Evolutionary conservation across 805 yeast species (phyloP), one percentile per base, ranked within the genome.

Genomic region (Saccharomycopsis capsularis): DNA sequence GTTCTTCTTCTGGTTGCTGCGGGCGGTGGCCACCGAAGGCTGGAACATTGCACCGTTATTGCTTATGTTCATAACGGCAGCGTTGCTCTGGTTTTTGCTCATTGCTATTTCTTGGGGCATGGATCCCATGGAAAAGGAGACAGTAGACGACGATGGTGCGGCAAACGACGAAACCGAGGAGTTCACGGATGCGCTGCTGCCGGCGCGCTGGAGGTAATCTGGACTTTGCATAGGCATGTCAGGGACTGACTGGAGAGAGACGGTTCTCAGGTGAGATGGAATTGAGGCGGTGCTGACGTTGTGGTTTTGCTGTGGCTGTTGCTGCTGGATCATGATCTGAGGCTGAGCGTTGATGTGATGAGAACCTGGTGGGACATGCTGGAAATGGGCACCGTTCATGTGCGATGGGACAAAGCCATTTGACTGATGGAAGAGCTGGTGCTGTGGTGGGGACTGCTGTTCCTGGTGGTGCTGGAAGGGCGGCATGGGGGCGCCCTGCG

Each of bases 361-460:
- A n/a, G n/a, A n/a, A n/a, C n/a, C n/a, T n/a, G n/a, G n/a, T n/a
- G n/a, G n/a, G n/a, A n/a, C n/a, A n/a, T n/a, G n/a, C n/a, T n/a
- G n/a, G n/a, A n/a, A 27, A 27, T 27, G 32, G 32, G 11, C 11
- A 27, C 11, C 32, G 32, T 7, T 27, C 13, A 13, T 27, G 7
- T 7, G 32, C 13, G 32, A 27, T 27, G 32, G 13, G 7, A 27
- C 32, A 27, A 7, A 7, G 32, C 13, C 7, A 7, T 13, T 27
- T 7, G 13, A 27, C 7, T 27, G 32, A 27, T 27, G 32, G 32
- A 27, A 27, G 38, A 38, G 40, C 29, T 24, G 43, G 27, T n/a
- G 32, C 44, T 23, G 46, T 18, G 41, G 30, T 32, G 3, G 50
- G 30, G 27, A 37, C 27, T 13, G 46, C n/a, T n/a, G n/a, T n/a